These are phyloP conservation scores for Steccherinum ochraceum DNA, from an alignment of 768 basidiomycete genomes.

Conservation along the genomic window DNA sequence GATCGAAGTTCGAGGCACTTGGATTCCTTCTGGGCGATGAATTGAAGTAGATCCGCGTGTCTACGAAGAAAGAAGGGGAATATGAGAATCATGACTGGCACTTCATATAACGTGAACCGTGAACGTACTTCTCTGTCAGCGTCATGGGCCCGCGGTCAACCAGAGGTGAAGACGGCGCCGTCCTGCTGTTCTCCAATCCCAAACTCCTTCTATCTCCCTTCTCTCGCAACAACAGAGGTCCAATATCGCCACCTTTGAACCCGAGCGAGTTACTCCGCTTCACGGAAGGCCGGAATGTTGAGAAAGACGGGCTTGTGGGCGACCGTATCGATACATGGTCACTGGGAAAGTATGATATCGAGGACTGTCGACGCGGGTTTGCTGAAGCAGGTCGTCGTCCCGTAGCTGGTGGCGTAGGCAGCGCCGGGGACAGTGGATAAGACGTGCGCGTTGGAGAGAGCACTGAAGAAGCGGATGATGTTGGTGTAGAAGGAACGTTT, in stretches of 20 bases:
- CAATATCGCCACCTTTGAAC: conserved; percentile 4
- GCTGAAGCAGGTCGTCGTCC: conserved; percentile 11
- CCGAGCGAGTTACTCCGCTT: conserved; percentile 19
- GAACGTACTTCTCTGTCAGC: conserved; percentile 63
- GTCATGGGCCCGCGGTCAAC: conserved; percentile 40
- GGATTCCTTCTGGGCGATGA: conserved; percentile 83
- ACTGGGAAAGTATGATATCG: conserved; percentile 43
- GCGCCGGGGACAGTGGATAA: conserved; percentile 10
- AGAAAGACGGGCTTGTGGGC: conserved; percentile 12
- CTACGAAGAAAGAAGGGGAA: conserved; percentile 30
- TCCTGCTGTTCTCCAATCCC: conserved; percentile 12
- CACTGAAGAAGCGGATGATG: conserved; percentile 23
- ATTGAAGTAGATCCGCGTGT: conserved; percentile 74
- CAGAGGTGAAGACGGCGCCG: conserved; percentile 2
- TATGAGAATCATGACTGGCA: conserved; percentile 1
- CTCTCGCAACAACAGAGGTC: conserved; percentile 1
- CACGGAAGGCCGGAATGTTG: conserved; percentile 7
- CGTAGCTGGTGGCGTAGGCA: conserved; percentile 17
- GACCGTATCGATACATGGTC: conserved; percentile 23
- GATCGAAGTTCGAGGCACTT: conserved; percentile 77
- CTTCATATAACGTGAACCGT: neutral
- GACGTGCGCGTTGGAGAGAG: conserved; percentile 15
- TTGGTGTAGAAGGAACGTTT: conserved; percentile 21
- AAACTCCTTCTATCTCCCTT: conserved; percentile 26
- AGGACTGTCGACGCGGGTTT: conserved; percentile 39